Percentiles rank a stretch among this genome's conserved stretches.
phyloP scores from a whole-genome alignment of 2,329 filamentous ascomycete species.

The Penicillium hesseltinei region DNA sequence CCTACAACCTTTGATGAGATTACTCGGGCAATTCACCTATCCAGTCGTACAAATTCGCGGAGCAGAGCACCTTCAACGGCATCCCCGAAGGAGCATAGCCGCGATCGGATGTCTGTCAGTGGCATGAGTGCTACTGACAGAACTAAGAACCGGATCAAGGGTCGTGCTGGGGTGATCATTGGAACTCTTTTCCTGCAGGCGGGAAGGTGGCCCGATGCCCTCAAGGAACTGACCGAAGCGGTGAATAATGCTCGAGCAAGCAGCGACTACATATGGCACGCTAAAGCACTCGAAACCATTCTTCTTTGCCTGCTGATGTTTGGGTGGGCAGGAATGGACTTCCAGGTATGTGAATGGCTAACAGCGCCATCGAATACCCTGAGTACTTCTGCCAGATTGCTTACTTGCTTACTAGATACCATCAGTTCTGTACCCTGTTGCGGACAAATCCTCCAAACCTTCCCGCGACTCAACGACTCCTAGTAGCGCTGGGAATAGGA shows the following conservation, averaged over 20 bases:
- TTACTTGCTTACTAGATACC: conserved; percentile 46
- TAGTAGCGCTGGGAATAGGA: conserved; percentile 48
- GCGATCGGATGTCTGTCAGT: conserved; percentile 60
- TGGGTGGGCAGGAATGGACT: conserved; percentile 80
- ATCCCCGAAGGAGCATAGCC: conserved; percentile 54
- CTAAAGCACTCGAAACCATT: conserved; percentile 87
- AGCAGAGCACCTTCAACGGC: conserved; percentile 37
- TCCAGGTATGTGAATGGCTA: conserved; percentile 45
- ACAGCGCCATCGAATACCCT: not conserved
- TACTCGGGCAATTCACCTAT: conserved; percentile 43
- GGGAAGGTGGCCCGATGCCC: conserved; percentile 83
- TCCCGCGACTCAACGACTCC: conserved; percentile 39
- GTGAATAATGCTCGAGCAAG: conserved; percentile 72
- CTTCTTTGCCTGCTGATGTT: conserved; percentile 78
- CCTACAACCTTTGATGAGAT: conserved; percentile 57
- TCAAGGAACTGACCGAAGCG: conserved; percentile 79
- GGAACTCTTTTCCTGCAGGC: conserved; percentile 85
- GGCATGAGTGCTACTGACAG: conserved; percentile 77
- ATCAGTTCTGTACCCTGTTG: conserved; percentile 51
- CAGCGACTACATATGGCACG: conserved; percentile 96
- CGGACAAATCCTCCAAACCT: conserved; percentile 50
- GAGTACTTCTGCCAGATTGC: not conserved
- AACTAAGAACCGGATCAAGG: conserved; percentile 76
- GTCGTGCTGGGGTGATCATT: conserved; percentile 73
- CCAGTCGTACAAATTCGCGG: conserved; percentile 40